These are phyloP conservation scores for Fusarium sambucinum DNA, from an alignment of 2,329 filamentous ascomycete genomes.

Conservation along the genomic window DNA sequence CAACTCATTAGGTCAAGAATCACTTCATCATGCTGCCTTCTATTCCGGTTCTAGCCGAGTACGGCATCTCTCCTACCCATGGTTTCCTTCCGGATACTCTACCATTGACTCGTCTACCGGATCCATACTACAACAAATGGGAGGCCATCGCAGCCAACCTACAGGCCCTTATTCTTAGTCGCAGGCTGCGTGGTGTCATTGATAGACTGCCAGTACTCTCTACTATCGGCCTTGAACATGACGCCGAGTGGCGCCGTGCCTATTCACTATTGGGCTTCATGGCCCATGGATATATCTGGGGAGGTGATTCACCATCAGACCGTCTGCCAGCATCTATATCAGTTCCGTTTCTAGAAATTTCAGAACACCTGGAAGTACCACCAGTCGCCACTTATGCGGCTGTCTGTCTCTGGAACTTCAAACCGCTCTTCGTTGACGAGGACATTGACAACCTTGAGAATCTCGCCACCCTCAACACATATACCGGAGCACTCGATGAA, in stretches of 20 bases:
- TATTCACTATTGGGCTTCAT: constrained; percentile 93
- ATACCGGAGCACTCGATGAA: constrained; percentile 94
- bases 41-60: constrained; percentile 76
- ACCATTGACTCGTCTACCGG: constrained; percentile 83
- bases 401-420: constrained; percentile 96
- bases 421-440: constrained; percentile 87
- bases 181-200: constrained; percentile 82
- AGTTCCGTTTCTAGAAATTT: constrained; percentile 82
- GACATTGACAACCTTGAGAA: constrained; percentile 87
- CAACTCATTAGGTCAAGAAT: background rate
- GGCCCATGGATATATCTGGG: constrained; percentile 96
- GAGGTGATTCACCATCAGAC: constrained; percentile 84
- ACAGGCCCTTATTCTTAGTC: constrained; percentile 86
- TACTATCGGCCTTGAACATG: constrained; percentile 82
- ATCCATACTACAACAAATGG: constrained; percentile 96
- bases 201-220: constrained; percentile 86
- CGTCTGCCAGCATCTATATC: constrained; percentile 84
- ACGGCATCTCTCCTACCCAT: constrained; percentile 80
- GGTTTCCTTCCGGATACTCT: constrained; percentile 89
- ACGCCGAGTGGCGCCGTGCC: constrained; percentile 92
- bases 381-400: constrained; percentile 95
- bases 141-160: constrained; percentile 88
- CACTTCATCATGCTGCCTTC: constrained; percentile 63
- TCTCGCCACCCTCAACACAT: constrained; percentile 86
- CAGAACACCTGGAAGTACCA: constrained; percentile 82